Evolutionary conservation across 495 filamentous ascomycete genomes (phyloP).

Genomic region (Podospora appendiculata): DNA sequence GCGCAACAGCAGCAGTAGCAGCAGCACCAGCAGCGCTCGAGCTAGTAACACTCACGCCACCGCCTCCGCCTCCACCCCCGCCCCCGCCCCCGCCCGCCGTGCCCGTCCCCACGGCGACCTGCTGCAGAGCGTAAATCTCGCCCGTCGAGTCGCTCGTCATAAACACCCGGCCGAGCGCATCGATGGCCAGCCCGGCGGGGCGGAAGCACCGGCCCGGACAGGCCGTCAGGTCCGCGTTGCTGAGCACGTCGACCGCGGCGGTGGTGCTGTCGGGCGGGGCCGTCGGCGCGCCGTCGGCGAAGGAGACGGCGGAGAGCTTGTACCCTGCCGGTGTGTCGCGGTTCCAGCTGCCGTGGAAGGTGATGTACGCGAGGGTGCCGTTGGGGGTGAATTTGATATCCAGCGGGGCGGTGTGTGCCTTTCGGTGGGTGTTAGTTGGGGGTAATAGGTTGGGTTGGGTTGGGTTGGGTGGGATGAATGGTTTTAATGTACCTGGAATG

Average conservation of each 20-base stretch:
- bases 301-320: constrained; percentile 40
- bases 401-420: constrained; percentile 52
- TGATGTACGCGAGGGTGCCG: constrained; percentile 25
- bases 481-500: constrained; percentile 27
- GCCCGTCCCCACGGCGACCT: neutral
- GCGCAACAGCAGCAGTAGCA: no score
- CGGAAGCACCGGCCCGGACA: constrained; percentile 47
- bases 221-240: constrained; percentile 31
- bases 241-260: constrained; percentile 41
- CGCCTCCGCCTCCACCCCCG: neutral
- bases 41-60: no score
- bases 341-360: constrained; percentile 45
- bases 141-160: constrained; percentile 51
- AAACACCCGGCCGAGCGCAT: constrained; percentile 40
- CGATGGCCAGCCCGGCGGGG: constrained; percentile 48
- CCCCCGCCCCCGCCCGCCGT: neutral
- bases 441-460: neutral
- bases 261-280: constrained; percentile 30
- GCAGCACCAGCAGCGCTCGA: no score
- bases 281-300: constrained; percentile 35
- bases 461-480: neutral
- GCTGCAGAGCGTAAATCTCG: constrained; percentile 47
- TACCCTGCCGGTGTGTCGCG: constrained; percentile 48
- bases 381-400: constrained; percentile 46
- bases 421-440: constrained; percentile 4